phyloP scores from a whole-genome alignment of 306 rosid genomes.

The Casuarina equisetifolia region DNA sequence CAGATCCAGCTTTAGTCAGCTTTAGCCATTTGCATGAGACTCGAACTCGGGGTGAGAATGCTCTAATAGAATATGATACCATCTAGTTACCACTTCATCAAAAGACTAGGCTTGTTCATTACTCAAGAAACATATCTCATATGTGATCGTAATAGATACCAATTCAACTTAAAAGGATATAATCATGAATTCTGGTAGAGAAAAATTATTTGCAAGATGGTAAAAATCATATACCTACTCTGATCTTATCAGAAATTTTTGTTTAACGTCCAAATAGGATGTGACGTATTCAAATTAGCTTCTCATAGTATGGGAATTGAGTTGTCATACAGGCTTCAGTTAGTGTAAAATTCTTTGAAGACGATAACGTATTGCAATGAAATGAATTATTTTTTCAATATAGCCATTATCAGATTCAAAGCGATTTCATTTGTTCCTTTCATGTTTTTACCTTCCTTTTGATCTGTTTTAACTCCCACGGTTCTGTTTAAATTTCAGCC shows the following conservation, averaged over 20 bases:
- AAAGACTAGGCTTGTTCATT: no score
- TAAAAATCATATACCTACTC: background rate
- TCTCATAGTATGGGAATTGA: background rate
- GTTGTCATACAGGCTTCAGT: no score
- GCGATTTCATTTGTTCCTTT: background rate
- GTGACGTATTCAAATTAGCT: background rate
- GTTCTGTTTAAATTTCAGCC: slow-evolving; percentile 50
- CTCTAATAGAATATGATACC: no score
- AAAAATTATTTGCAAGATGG: background rate
- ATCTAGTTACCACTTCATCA: no score
- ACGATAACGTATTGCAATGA: background rate
- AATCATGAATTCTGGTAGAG: background rate
- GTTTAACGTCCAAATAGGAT: background rate
- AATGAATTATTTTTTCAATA: background rate
- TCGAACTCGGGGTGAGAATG: no score
- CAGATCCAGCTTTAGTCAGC: background rate
- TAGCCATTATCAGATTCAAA: background rate
- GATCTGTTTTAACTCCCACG: slow-evolving; percentile 4
- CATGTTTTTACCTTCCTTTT: background rate
- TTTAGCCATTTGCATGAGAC: no score
- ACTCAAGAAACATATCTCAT: no score
- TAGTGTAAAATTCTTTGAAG: background rate
- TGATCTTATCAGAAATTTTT: background rate
- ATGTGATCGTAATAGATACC: no score
- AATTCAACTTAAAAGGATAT: no score